phyloP scores from a whole-genome alignment of 2,329 filamentous ascomycete genomes.

The Biscogniauxia sp. region DNA sequence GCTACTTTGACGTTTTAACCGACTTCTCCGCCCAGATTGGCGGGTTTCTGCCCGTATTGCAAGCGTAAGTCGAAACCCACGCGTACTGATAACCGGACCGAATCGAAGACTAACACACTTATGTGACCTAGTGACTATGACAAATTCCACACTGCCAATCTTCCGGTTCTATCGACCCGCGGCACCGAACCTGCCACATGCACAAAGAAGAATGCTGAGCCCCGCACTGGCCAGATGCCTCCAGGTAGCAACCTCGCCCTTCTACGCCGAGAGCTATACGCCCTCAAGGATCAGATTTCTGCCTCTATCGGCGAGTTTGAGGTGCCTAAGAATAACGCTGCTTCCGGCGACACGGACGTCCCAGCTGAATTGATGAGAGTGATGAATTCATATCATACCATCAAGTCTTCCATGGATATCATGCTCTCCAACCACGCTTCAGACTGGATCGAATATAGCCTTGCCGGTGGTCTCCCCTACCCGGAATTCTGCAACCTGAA shows the following conservation, averaged over 20 bases:
- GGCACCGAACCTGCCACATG: background rate
- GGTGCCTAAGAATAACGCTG: conserved; percentile 1
- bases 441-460: conserved; percentile 23
- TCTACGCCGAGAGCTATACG: conserved; percentile 22
- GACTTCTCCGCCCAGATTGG: conserved; percentile 17
- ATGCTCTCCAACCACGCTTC: conserved; percentile 24
- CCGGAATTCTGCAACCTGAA: conserved; percentile 24
- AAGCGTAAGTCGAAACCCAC: conserved; percentile 12
- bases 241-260: conserved; percentile 7
- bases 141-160: conserved; percentile 14
- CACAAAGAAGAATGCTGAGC: background rate
- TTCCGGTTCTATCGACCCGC: background rate
- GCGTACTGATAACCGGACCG: background rate
- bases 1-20: conserved; percentile 6
- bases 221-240: background rate
- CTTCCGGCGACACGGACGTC: conserved; percentile 1
- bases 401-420: conserved; percentile 16
- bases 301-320: conserved; percentile 17
- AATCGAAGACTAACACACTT: conserved; percentile 1
- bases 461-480: conserved; percentile 17
- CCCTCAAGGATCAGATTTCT: conserved; percentile 23
- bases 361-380: background rate
- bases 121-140: conserved; percentile 24
- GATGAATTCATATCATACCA: conserved; percentile 11
- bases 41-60: conserved; percentile 19